phyloP scores from a whole-genome alignment of 176 grass and related monocot genomes.

The Guadua angustifolia region DNA sequence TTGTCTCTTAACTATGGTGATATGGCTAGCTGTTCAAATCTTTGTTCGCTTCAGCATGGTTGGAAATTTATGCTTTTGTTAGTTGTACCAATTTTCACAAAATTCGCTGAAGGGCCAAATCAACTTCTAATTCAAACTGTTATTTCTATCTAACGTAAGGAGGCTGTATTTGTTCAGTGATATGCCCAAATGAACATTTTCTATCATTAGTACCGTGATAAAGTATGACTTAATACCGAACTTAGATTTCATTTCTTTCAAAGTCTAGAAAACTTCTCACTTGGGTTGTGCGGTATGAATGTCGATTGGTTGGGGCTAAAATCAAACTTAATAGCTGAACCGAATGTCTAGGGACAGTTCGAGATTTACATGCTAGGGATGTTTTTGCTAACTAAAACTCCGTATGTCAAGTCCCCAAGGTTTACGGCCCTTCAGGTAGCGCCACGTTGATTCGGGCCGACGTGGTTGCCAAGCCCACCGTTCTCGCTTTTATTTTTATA shows the following conservation, averaged over 20 bases:
- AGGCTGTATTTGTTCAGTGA: not conserved
- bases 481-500: no score
- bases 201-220: not conserved
- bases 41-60: not conserved
- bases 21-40: not conserved
- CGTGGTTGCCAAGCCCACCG: no score
- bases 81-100: not conserved
- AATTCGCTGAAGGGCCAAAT: slow-evolving; percentile 11
- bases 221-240: slow-evolving; percentile 25
- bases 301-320: no score
- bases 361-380: no score
- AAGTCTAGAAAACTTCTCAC: slow-evolving; percentile 85
- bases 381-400: no score
- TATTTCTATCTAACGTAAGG: not conserved
- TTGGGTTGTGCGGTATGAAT: no score
- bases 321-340: no score
- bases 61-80: not conserved
- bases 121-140: not conserved
- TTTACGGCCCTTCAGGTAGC: no score
- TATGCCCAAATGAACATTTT: slow-evolving; percentile 25
- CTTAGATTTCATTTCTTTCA: slow-evolving; percentile 46
- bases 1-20: not conserved
- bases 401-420: no score
- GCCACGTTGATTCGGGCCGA: no score
- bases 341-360: no score